Evolutionary conservation across 805 yeast species (phyloP).

Genomic region (Brettanomyces custersianus): DNA sequence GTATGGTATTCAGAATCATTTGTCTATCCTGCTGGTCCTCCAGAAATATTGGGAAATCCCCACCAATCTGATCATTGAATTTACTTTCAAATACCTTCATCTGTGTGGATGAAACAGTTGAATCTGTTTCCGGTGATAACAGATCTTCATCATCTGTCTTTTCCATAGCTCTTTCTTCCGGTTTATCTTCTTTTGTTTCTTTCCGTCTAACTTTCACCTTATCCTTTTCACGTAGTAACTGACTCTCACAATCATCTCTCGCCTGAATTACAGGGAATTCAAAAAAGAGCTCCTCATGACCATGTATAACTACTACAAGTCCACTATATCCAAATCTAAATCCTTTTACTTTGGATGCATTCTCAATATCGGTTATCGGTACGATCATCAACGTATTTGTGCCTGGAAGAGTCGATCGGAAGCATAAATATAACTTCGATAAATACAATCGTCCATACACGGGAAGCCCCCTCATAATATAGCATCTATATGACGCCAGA

Average conservation of each 20-base stretch:
- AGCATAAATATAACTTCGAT: slow-evolving; percentile 64
- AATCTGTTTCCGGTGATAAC: not conserved
- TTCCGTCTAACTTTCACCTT: slow-evolving; percentile 18
- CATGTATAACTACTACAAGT: slow-evolving; percentile 57
- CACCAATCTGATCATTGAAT: slow-evolving; percentile 48
- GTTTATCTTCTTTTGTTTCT: not conserved
- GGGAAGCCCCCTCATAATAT: slow-evolving; percentile 64
- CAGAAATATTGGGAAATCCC: slow-evolving; percentile 58
- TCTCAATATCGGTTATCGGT: slow-evolving; percentile 68
- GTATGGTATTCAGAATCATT: slow-evolving; percentile 40
- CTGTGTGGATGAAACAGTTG: slow-evolving; percentile 42
- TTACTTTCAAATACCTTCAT: slow-evolving; percentile 60
- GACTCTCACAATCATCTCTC: slow-evolving; percentile 64
- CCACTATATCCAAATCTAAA: slow-evolving; percentile 64
- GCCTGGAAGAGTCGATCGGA: slow-evolving; percentile 72
- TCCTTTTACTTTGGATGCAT: slow-evolving; percentile 58
- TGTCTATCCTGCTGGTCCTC: slow-evolving; percentile 47
- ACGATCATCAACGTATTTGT: slow-evolving; percentile 72
- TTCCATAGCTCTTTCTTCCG: not conserved
- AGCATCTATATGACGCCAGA: slow-evolving; percentile 61
- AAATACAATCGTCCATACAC: slow-evolving; percentile 77
- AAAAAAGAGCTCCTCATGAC: slow-evolving; percentile 67
- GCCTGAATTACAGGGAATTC: slow-evolving; percentile 60
- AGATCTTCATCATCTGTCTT: not conserved
- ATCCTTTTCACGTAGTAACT: slow-evolving; percentile 45